These are phyloP conservation scores for Pulveroboletus sp. DNA, from an alignment of 1,284 basidiomycete genomes.

Conservation along the genomic window DNA sequence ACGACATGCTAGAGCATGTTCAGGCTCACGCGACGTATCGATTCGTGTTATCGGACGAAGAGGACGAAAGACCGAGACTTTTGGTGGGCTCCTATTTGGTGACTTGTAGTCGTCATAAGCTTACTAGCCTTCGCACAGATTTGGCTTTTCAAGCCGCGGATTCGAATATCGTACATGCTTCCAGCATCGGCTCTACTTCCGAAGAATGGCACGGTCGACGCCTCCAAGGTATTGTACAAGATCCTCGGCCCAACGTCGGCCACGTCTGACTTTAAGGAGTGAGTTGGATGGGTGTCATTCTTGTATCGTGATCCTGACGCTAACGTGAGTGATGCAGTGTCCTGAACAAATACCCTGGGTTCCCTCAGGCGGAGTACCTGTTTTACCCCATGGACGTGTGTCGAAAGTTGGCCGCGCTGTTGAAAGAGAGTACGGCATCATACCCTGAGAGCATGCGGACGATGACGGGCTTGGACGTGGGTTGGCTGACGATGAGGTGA, in stretches of 20 bases:
- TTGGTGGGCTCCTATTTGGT: constrained; percentile 52
- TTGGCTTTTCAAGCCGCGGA: constrained; percentile 89
- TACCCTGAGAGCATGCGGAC: constrained; percentile 73
- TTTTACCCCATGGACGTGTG: constrained; percentile 76
- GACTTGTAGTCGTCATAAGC: not conserved
- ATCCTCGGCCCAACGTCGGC: constrained; percentile 58
- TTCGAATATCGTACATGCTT: constrained; percentile 72
- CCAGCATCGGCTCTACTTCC: constrained; percentile 58
- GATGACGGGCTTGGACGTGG: constrained; percentile 78
- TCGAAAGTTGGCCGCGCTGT: constrained; percentile 59
- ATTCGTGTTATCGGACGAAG: constrained; percentile 83
- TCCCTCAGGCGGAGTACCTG: constrained; percentile 81
- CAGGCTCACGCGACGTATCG: constrained; percentile 89
- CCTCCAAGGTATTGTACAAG: constrained; percentile 77
- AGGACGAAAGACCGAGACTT: constrained; percentile 75
- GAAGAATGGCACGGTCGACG: constrained; percentile 60
- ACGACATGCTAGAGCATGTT: constrained; percentile 85
- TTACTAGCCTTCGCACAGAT: constrained; percentile 46
- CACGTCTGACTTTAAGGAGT: constrained; percentile 58
- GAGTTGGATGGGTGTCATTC: constrained; percentile 23
- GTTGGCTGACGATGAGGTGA: constrained; percentile 58
- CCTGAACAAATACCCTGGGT: constrained; percentile 69
- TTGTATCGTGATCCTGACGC: not conserved
- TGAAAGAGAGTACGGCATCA: constrained; percentile 71
- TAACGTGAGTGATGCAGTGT: constrained; percentile 42